phyloP scores from a whole-genome alignment of 306 rosid genomes.

The Ceratonia siliqua region DNA sequence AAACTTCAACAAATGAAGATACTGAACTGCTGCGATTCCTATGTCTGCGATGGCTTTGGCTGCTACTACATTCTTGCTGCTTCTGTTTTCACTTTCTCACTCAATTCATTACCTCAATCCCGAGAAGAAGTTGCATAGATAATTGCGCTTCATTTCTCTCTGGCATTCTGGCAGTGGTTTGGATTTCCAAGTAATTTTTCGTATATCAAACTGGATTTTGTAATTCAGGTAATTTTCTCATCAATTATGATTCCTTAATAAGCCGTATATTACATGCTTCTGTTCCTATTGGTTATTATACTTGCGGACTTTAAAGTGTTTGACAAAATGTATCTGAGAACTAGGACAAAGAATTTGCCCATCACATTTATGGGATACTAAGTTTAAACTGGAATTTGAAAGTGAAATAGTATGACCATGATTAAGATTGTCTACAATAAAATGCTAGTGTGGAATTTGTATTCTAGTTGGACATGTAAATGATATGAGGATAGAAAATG shows the following conservation, averaged over 20 bases:
- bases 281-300: background rate
- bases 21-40: background rate
- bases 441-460: background rate
- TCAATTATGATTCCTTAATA: background rate
- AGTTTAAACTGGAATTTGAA: background rate
- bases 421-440: background rate
- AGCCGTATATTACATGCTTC: background rate
- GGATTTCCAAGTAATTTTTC: no score
- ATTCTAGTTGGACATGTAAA: background rate
- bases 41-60: no score
- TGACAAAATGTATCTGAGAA: slow-evolving; percentile 7
- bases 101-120: background rate
- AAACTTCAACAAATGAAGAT: no score
- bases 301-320: background rate
- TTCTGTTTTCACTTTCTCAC: background rate
- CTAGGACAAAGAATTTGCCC: background rate
- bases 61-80: background rate
- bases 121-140: background rate
- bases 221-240: background rate
- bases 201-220: background rate
- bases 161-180: background rate
- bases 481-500: background rate
- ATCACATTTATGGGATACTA: background rate
- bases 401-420: background rate
- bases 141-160: background rate